These are phyloP conservation scores for Metschnikowia cubensis DNA, from an alignment of 805 yeast species.

Conservation along the genomic window DNA sequence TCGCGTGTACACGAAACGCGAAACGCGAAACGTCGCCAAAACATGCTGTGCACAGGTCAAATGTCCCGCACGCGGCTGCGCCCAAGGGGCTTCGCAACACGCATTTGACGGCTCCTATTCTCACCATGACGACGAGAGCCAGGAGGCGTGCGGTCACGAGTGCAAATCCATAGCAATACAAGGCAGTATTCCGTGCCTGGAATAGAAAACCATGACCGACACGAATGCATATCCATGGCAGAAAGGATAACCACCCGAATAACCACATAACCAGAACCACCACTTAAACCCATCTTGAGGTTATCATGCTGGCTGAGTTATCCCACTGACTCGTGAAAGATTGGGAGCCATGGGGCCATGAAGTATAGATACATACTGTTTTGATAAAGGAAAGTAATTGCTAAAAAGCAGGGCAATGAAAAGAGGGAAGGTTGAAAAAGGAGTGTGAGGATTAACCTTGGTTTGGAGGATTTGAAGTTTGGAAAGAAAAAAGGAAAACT, in stretches of 20 bases:
- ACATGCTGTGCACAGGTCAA: not conserved
- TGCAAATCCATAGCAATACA: too few relatives aligned
- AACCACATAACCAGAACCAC: too few relatives aligned
- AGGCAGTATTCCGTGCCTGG: too few relatives aligned
- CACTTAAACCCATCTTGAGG: too few relatives aligned
- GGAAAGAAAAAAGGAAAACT: not conserved
- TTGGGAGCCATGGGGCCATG: too few relatives aligned
- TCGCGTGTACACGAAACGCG: constrained; percentile 1
- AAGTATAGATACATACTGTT: not conserved
- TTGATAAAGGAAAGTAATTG: constrained; percentile 3
- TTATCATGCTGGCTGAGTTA: too few relatives aligned
- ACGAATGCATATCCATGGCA: too few relatives aligned
- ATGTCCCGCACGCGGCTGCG: not conserved
- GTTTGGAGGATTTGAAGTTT: not conserved
- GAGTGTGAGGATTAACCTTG: constrained; percentile 3
- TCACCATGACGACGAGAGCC: not conserved
- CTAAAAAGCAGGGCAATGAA: constrained; percentile 4
- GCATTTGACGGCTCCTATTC: too few relatives aligned
- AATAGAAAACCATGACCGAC: too few relatives aligned
- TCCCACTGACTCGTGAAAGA: too few relatives aligned
- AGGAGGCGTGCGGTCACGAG: not conserved
- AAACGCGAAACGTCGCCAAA: not conserved
- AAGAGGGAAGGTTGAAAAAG: not conserved
- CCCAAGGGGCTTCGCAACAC: not conserved
- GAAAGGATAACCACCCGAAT: too few relatives aligned